phyloP scores from a whole-genome alignment of 768 basidiomycete species.

The Tricholoma flavovirens region DNA sequence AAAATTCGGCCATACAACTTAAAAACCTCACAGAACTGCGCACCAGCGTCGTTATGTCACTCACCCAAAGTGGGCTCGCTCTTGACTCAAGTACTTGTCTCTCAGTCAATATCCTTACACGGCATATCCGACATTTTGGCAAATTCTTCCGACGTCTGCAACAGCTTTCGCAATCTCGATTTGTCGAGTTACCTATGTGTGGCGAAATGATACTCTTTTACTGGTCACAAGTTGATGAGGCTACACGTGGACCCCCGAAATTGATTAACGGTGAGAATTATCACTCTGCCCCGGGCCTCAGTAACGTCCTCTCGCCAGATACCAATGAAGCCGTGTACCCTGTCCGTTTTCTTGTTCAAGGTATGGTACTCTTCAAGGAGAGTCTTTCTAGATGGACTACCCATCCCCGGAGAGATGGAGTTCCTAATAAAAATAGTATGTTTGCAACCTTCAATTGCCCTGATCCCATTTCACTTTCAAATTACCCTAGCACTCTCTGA shows the following conservation, averaged over 20 bases:
- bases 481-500: slow-evolving; percentile 47
- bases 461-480: slow-evolving; percentile 2
- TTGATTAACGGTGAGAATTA: slow-evolving; percentile 48
- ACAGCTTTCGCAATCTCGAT: slow-evolving; percentile 51
- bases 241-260: slow-evolving; percentile 49
- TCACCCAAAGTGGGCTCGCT: slow-evolving; percentile 28
- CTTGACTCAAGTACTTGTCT: slow-evolving; percentile 33
- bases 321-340: slow-evolving; percentile 61
- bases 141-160: slow-evolving; percentile 78
- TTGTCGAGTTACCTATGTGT: slow-evolving; percentile 58
- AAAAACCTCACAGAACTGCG: slow-evolving; percentile 53
- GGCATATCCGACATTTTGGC: slow-evolving; percentile 66
- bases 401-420: slow-evolving; percentile 47
- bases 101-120: slow-evolving; percentile 54
- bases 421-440: slow-evolving; percentile 54
- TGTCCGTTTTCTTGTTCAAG: slow-evolving; percentile 75
- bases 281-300: background rate
- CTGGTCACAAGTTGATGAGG: slow-evolving; percentile 74
- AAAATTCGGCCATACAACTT: slow-evolving; percentile 51
- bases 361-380: slow-evolving; percentile 83
- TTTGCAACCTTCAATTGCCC: background rate
- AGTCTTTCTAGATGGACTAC: slow-evolving; percentile 76
- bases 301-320: slow-evolving; percentile 35
- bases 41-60: slow-evolving; percentile 41
- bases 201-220: slow-evolving; percentile 70